Evolutionary conservation across 495 filamentous ascomycete species (phyloP).

Genomic region (Extremus antarcticus): DNA sequence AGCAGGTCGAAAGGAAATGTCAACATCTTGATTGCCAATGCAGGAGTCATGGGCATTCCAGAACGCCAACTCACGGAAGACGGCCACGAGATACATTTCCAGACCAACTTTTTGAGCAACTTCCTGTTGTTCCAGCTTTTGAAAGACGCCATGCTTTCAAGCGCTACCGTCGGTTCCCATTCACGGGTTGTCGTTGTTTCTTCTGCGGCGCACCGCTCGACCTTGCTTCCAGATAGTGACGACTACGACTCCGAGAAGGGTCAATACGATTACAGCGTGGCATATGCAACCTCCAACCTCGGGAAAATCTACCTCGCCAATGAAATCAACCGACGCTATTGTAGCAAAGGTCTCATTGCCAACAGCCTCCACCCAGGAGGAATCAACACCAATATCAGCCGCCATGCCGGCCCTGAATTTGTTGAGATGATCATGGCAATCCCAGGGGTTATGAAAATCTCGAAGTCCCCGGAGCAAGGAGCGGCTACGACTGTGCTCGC

Average conservation of each 20-base stretch:
- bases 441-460: background rate
- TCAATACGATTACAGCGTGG: conserved; percentile 24
- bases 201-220: conserved; percentile 31
- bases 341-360: conserved; percentile 10
- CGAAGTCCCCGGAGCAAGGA: conserved; percentile 22
- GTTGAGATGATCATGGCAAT: background rate
- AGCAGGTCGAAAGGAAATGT: conserved; percentile 6
- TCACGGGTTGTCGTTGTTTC: conserved; percentile 36
- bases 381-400: conserved; percentile 10
- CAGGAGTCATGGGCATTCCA: conserved; percentile 31
- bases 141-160: conserved; percentile 30
- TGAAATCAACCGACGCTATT: conserved; percentile 21
- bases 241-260: conserved; percentile 29
- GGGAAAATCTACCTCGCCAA: conserved; percentile 24
- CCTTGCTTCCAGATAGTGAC: conserved; percentile 9
- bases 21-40: conserved; percentile 24
- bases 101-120: conserved; percentile 40
- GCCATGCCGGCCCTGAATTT: conserved; percentile 4
- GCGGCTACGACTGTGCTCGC: conserved; percentile 23
- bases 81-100: conserved; percentile 38
- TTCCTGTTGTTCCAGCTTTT: conserved; percentile 42
- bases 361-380: conserved; percentile 15
- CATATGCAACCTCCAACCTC: conserved; percentile 17
- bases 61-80: conserved; percentile 27
- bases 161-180: conserved; percentile 27